Percentiles rank a stretch among this genome's conserved stretches.
Conservation (phyloP, 495 filamentous ascomycete genomes). For the Lichenothelia convexa region DNA sequence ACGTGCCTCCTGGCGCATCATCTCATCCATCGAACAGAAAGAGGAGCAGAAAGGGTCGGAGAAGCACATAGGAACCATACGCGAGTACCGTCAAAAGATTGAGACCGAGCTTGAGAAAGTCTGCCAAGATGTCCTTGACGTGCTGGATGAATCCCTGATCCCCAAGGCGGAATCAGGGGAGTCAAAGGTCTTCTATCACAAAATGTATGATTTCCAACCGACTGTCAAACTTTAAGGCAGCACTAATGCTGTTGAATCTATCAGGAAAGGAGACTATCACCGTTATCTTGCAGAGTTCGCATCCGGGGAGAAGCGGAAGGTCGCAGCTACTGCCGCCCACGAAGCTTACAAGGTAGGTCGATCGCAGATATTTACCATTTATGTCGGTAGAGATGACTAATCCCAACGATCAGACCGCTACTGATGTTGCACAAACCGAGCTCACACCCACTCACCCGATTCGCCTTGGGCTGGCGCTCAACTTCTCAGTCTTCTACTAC, state of each 20-base stretch:
- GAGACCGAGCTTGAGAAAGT: slow-evolving; percentile 95
- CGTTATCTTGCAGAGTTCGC: slow-evolving; percentile 98
- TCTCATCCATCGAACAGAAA: slow-evolving; percentile 99
- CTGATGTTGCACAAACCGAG: slow-evolving; percentile 94
- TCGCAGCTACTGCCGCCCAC: slow-evolving; percentile 80
- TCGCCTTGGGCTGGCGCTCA: slow-evolving; percentile 91
- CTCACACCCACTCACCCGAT: slow-evolving; percentile 97
- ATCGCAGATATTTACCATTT: not conserved
- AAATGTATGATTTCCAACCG: slow-evolving; percentile 68
- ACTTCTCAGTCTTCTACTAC: slow-evolving; percentile 99
- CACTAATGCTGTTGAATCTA: slow-evolving; percentile 8
- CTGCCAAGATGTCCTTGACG: slow-evolving; percentile 95
- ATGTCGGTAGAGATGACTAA: not conserved
- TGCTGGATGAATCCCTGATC: slow-evolving; percentile 88
- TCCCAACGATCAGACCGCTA: slow-evolving; percentile 34
- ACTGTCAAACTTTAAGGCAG: not conserved
- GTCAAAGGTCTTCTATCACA: slow-evolving; percentile 99
- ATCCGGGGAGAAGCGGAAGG: slow-evolving; percentile 92
- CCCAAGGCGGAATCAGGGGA: slow-evolving; percentile 96
- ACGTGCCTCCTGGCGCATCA: slow-evolving; percentile 98
- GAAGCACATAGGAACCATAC: slow-evolving; percentile 89
- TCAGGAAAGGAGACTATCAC: slow-evolving; percentile 99
- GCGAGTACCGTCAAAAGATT: slow-evolving; percentile 97
- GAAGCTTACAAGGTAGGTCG: slow-evolving; percentile 76
- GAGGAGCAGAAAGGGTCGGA: slow-evolving; percentile 98